Base-by-base conservation (phyloP, 306 rosid genomes). In the Cucumis melo region DNA sequence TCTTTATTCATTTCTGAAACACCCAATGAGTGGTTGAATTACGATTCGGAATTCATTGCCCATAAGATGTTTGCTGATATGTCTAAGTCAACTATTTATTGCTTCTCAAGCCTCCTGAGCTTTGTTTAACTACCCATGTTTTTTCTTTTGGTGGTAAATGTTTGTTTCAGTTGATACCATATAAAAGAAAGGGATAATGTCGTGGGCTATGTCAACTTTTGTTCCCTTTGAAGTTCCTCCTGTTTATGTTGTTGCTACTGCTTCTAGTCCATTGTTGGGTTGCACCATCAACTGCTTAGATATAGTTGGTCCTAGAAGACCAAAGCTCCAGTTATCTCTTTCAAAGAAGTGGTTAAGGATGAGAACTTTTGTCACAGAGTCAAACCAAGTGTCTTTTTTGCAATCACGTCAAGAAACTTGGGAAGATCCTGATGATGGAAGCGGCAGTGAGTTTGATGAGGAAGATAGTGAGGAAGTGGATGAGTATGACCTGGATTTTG, bases 381-480 rank as follows among this genome's bases (percentile, higher is more conserved):
- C 84, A 14, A 59, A 80, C 73, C 84, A 70, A 81, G 78, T 44
- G 63, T 81, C 83, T 15, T 57, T 77, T 34, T 77, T 70, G 34
- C 77, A 73, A 77, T 80, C 78, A 9, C 85, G 19, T 27, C 60
- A 27, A 64, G 89, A 83, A 79, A 72, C 81, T 78, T 90, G 96
- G 98, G 98, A 94, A 84, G 91, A 87, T 73, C 95, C 96, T 17
- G 96, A 91, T 56, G 80, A 82, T 82, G 91, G 85, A 62, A 87
- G 86, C 67, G 91, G 79, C 42, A 89, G 91, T 50, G 97, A 90
- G 21, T 63, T n/a, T 61, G 96, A 76, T 13, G 85, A 78, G 57
- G 90, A 87, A 14, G 87, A 85, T 8, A 78, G 80, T 16, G 90
- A 82, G 0, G 87, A 85, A 79, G 85, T 8, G 60, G 91, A 85